A percentile compares a stretch with the other conserved stretches of the same genome.
Conservation (phyloP, 2,329 filamentous ascomycete genomes). For the Didymellaceae sp. region DNA sequence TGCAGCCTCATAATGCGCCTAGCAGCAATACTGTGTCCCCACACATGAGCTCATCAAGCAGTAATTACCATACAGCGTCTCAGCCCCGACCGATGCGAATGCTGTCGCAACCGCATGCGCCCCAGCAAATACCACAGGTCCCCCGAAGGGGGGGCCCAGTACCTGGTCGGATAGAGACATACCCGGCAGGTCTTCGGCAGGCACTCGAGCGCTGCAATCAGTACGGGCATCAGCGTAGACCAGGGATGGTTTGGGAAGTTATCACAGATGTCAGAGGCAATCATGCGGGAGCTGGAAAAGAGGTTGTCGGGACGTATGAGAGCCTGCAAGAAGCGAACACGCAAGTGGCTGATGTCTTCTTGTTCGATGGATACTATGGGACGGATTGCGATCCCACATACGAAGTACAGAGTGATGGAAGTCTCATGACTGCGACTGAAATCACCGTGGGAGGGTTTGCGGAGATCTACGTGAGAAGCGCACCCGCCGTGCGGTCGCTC, state of each 20-base stretch:
- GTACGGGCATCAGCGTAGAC: neutral
- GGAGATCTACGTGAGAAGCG: neutral
- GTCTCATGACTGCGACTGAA: neutral
- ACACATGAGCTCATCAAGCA: slow-evolving; percentile 1
- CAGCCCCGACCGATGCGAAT: slow-evolving; percentile 17
- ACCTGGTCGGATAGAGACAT: slow-evolving; percentile 18
- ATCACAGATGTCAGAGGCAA: neutral
- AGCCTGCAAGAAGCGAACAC: slow-evolving; percentile 12
- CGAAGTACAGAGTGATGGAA: neutral
- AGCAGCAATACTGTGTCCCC: neutral
- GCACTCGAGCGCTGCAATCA: slow-evolving; percentile 1
- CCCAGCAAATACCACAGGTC: slow-evolving; percentile 5
- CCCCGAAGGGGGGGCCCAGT: slow-evolving; percentile 2
- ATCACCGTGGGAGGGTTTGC: neutral
- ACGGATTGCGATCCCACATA: neutral
- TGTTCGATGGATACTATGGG: neutral
- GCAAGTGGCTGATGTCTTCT: neutral
- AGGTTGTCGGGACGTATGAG: neutral
- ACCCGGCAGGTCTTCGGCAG: slow-evolving; percentile 14
- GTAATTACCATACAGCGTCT: slow-evolving; percentile 8
- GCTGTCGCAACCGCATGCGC: slow-evolving; percentile 17
- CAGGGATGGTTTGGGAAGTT: neutral
- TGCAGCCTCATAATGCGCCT: slow-evolving; percentile 10
- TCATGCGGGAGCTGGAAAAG: neutral
- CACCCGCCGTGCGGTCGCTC: neutral